Evolutionary conservation across 1,284 basidiomycete genomes (phyloP), one percentile per base, ranked within the genome.

Genomic region (Lentinula novae-zelandiae): DNA sequence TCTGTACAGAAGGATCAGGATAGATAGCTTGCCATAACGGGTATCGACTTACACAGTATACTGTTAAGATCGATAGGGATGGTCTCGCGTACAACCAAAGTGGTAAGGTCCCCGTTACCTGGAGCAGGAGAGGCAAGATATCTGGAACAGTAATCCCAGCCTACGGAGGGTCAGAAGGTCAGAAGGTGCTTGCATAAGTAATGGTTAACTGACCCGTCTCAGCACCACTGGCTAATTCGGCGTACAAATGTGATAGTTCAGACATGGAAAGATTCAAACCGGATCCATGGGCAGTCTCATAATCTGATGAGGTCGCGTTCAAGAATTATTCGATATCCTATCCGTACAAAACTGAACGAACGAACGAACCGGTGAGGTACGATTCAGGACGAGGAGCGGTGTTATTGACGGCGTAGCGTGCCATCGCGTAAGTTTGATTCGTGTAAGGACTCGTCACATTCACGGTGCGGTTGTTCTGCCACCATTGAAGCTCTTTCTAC

Each of bases 371-470:
- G 22, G 76, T 76, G 5, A 84, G 69, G 67, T 88, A 90, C 0
- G 89, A 92, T 74, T 97, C 95, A 0, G 95, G 95, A n/a, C 94
- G 82, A 27, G 95, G 95, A 0, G 92, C 95, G 31, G 78, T 88
- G 72, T 96, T 97, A 63, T 79, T 85, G 0, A 93, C 93, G 1
- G 81, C 76, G 68, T 93, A 96, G 62, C 78, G 87, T 39, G 85
- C 83, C 71, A 97, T 81, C 9, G 78, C 75, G 73, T 90, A 82
- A 0, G 81, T 87, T 52, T 78, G 73, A 67, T 84, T 86, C 62
- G 83, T 89, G 78, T 80, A 87, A 0, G 95, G 92, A 59, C 89
- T 91, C 2, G 78, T 88, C 52, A 96, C 83, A 62, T 80, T 79
- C 31, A 91, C 68, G 0, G 89, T 88, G 31, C 94, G 86, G 70